Percentiles rank a stretch among this genome's conserved stretches.
Evolutionary conservation across 495 filamentous ascomycete species (phyloP).

Genomic region (Aspergillus wentii): DNA sequence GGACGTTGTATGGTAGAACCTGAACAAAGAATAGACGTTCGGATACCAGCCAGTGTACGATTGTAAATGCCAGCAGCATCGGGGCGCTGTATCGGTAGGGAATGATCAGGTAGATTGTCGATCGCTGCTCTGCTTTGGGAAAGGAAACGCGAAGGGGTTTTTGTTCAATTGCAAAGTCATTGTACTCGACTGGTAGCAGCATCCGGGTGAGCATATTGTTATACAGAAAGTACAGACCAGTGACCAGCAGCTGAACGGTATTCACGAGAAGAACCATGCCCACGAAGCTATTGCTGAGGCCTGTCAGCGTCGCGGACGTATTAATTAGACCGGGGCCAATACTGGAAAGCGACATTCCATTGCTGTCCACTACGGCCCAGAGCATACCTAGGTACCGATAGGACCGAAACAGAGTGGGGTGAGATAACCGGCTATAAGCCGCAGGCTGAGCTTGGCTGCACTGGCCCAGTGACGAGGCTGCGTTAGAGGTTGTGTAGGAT

Average conservation of each 20-base stretch:
- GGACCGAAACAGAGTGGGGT: too few relatives aligned
- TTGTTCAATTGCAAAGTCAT: slow-evolving; percentile 14
- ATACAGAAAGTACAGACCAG: slow-evolving; percentile 29
- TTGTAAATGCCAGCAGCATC: slow-evolving; percentile 11
- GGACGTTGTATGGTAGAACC: too few relatives aligned
- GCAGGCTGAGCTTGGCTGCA: too few relatives aligned
- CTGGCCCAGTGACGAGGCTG: too few relatives aligned
- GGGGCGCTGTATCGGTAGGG: slow-evolving; percentile 37
- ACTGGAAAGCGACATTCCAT: too few relatives aligned
- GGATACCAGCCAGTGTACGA: slow-evolving; percentile 37
- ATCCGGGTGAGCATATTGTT: slow-evolving; percentile 30
- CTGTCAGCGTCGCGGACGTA: too few relatives aligned
- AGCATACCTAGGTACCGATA: too few relatives aligned
- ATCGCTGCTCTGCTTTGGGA: slow-evolving; percentile 27
- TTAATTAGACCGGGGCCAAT: too few relatives aligned
- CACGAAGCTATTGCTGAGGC: too few relatives aligned
- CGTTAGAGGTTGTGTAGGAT: too few relatives aligned
- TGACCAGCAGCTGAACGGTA: slow-evolving; percentile 32
- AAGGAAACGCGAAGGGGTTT: slow-evolving; percentile 32
- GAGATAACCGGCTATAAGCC: too few relatives aligned
- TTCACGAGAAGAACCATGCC: slow-evolving; percentile 28
- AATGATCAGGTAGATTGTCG: slow-evolving; percentile 33
- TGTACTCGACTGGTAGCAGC: slow-evolving; percentile 23
- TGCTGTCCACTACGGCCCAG: too few relatives aligned
- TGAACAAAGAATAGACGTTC: slow-evolving; percentile 30